Percentiles rank a stretch among this genome's conserved stretches.
phyloP scores from a whole-genome alignment of 345 rosid species.

The Corchorus capsularis region DNA sequence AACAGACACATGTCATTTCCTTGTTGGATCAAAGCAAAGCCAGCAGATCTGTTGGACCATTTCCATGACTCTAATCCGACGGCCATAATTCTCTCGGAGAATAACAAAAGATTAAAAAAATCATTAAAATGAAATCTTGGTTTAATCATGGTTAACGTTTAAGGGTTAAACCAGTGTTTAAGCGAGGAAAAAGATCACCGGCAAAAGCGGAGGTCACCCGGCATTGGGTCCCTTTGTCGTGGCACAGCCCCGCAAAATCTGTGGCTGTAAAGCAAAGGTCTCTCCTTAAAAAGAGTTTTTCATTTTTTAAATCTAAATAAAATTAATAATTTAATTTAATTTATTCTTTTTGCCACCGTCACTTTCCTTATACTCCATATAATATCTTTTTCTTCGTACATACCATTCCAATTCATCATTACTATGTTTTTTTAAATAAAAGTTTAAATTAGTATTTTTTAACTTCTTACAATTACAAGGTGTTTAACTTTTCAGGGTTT shows the following conservation, averaged over 20 bases:
- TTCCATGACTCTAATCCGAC: neutral
- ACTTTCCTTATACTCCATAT: neutral
- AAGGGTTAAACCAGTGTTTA: neutral
- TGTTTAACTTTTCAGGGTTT: too few relatives aligned
- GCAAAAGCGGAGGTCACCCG: constrained; percentile 35
- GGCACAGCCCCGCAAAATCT: constrained; percentile 33
- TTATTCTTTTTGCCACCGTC: neutral
- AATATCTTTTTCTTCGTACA: neutral
- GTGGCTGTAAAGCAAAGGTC: constrained; percentile 11
- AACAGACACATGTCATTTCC: neutral
- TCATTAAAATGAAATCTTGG: neutral
- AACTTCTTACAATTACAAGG: too few relatives aligned
- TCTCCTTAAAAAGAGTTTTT: neutral
- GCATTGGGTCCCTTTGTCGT: constrained; percentile 40
- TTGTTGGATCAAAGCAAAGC: neutral
- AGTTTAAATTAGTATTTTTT: too few relatives aligned
- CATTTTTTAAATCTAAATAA: neutral
- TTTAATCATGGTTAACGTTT: neutral
- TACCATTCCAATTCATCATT: too few relatives aligned
- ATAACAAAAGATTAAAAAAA: neutral
- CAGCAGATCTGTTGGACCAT: neutral
- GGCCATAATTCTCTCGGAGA: neutral
- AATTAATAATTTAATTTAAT: neutral
- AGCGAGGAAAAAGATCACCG: constrained; percentile 15
- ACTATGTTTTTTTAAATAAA: too few relatives aligned